Conservation (phyloP, 2,329 filamentous ascomycete species). For the Aspergillus aculeatinus region DNA sequence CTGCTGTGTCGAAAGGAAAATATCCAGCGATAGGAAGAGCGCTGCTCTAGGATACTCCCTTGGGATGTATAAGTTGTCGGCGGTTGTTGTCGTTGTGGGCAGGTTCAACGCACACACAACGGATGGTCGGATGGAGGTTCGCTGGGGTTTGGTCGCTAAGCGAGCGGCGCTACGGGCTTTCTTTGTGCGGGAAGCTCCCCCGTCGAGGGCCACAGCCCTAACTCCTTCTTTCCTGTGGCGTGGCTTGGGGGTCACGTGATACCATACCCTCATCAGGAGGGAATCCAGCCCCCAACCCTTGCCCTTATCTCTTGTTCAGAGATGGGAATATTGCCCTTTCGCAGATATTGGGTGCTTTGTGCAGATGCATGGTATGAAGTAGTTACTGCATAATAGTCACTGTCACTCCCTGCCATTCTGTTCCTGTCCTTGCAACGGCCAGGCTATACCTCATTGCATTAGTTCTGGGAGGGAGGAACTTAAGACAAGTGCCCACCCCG, state of each 20-base stretch:
- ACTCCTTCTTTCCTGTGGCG: slow-evolving; percentile 29
- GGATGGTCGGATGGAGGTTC: slow-evolving; percentile 40
- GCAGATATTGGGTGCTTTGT: no score
- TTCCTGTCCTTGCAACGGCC: no score
- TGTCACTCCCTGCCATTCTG: no score
- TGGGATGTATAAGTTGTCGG: slow-evolving; percentile 45
- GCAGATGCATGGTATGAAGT: no score
- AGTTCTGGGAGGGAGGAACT: not conserved
- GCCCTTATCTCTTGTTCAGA: no score
- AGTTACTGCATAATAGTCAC: no score
- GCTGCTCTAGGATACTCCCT: slow-evolving; percentile 43
- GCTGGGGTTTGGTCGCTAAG: slow-evolving; percentile 39
- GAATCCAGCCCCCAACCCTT: not conserved
- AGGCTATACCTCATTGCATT: not conserved
- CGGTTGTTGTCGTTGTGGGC: slow-evolving; percentile 49
- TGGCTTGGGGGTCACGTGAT: slow-evolving; percentile 26
- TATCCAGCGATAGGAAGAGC: slow-evolving; percentile 43
- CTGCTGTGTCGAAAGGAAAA: slow-evolving; percentile 47
- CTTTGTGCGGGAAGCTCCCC: slow-evolving; percentile 35
- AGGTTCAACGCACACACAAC: slow-evolving; percentile 45
- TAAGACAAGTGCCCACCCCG: not conserved
- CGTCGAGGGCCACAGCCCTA: slow-evolving; percentile 42
- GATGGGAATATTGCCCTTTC: no score
- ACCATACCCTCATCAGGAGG: not conserved
- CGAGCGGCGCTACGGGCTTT: slow-evolving; percentile 32